phyloP scores from a whole-genome alignment of 805 yeast species.

The Cyberlindnera subsufficiens region DNA sequence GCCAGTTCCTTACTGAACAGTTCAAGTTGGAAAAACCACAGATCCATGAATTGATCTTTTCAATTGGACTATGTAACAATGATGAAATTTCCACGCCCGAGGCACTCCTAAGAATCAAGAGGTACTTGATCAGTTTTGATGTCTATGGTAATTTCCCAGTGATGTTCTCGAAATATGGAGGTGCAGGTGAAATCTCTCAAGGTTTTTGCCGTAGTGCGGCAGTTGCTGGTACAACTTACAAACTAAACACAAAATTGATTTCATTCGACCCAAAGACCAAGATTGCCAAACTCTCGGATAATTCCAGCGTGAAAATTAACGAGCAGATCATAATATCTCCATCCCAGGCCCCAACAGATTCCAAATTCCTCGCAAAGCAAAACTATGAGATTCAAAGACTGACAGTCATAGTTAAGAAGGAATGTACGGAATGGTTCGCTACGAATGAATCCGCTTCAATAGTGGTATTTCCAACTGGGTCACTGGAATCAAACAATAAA shows the following conservation, averaged over 20 bases:
- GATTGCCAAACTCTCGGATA: conserved; percentile 70
- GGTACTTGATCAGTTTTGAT: conserved; percentile 80
- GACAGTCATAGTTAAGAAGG: conserved; percentile 76
- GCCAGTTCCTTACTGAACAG: conserved; percentile 50
- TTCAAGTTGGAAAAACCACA: conserved; percentile 73
- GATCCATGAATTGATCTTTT: conserved; percentile 74
- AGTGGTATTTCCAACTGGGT: conserved; percentile 87
- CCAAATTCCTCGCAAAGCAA: conserved; percentile 37
- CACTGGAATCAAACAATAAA: conserved; percentile 57
- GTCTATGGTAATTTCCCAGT: conserved; percentile 95
- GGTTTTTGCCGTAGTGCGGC: conserved; percentile 98
- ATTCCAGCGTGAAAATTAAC: conserved; percentile 63
- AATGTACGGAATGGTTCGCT: conserved; percentile 88
- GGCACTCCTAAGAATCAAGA: conserved; percentile 75
- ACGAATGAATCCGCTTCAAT: conserved; percentile 80
- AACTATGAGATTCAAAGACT: conserved; percentile 63
- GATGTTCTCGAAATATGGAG: conserved; percentile 86
- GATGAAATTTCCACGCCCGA: conserved; percentile 58
- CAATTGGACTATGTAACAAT: conserved; percentile 74
- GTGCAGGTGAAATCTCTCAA: conserved; percentile 92
- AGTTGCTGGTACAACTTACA: conserved; percentile 94
- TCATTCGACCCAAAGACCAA: conserved; percentile 63
- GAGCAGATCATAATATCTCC: conserved; percentile 80
- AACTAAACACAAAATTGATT: conserved; percentile 60
- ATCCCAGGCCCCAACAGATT: conserved; percentile 47